phyloP scores from a whole-genome alignment of 2,329 filamentous ascomycete species.

The Plenodomus tracheiphilus region DNA sequence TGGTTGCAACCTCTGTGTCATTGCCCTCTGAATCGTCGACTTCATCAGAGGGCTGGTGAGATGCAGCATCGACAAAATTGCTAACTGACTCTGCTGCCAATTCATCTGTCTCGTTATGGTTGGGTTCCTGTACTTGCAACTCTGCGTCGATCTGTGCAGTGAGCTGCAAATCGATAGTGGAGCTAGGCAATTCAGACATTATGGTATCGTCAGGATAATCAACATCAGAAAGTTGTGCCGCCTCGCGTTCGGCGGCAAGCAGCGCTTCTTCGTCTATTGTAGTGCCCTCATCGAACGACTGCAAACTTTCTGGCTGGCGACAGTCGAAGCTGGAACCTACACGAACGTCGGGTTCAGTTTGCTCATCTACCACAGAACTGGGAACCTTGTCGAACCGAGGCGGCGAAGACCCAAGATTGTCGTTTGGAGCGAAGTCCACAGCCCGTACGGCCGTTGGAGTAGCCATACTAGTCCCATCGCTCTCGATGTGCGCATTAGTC shows the following conservation, averaged over 20 bases:
- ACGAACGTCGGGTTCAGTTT: constrained; percentile 5
- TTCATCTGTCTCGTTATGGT: constrained; percentile 6
- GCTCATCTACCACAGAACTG: not conserved
- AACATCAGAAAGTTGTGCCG: constrained; percentile 4
- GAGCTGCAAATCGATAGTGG: constrained; percentile 37
- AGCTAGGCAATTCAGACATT: constrained; percentile 34
- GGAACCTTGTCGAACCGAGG: constrained; percentile 29
- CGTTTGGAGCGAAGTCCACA: constrained; percentile 20
- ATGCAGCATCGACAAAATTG: constrained; percentile 28
- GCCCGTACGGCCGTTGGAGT: constrained; percentile 35
- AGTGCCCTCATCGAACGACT: constrained; percentile 38
- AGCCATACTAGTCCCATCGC: constrained; percentile 29
- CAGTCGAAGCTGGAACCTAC: constrained; percentile 27
- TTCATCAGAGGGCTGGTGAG: constrained; percentile 12
- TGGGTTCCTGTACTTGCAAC: constrained; percentile 25
- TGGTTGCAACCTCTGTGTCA: constrained; percentile 17
- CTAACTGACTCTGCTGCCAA: constrained; percentile 21
- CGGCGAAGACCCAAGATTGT: constrained; percentile 43
- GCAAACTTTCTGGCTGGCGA: constrained; percentile 16
- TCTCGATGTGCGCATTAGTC: constrained; percentile 27
- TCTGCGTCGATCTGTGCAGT: constrained; percentile 43
- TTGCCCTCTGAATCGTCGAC: constrained; percentile 21
- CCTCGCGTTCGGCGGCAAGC: constrained; percentile 10
- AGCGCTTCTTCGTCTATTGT: constrained; percentile 36
- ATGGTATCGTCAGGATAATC: constrained; percentile 10